Evolutionary conservation across 1,284 basidiomycete species (phyloP), one percentile per base, ranked within the genome.

Genomic region (Acaromyces ingoldii): DNA sequence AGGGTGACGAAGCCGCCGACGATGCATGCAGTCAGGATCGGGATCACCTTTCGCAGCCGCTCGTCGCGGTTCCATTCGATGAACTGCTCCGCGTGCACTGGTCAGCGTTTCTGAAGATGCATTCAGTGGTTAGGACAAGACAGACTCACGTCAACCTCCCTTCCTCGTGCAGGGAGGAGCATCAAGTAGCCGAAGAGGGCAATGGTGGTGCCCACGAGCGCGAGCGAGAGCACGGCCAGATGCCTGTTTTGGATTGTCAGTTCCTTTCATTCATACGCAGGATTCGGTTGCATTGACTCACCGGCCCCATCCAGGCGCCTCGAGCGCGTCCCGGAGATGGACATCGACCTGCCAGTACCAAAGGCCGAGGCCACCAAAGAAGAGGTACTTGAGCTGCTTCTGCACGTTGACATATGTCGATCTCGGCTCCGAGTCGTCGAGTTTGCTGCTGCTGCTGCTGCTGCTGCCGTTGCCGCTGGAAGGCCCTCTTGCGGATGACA

Each of bases 101-200:
- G 33, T 34, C 33, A 34, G 33, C 33, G 19, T 34, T 13, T 19
- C 13, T 19, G 13, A 13, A 13, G 13, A 34, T 34, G 13, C n/a
- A 13, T 13, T 13, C 33, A n/a, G 33, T 19, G 19, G 13, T 19
- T 19, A 13, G 33, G 33, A 13, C 33, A 13, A 34, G 33, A n/a
- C 33, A 34, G 33, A 40, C 38, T 40, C 7, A 40, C 38, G 34
- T 45, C 28, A 13, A 45, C 42, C 22, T 30, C 4, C n/a, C 17
- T n/a, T 13, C 42, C 42, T 26, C 42, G 42, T 31, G 42, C 42
- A 45, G 42, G 42, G 6, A 45, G 26, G n/a, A 45, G 17, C 17
- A 45, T 45, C 3, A 45, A 11, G 26, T 45, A 45, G 21, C 29
- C 42, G 34, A 45, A 45, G 4, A 45, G 15, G 5, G 15, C 17